Conservation (phyloP, 805 yeast genomes). For the Ogataea paradorogensis region DNA sequence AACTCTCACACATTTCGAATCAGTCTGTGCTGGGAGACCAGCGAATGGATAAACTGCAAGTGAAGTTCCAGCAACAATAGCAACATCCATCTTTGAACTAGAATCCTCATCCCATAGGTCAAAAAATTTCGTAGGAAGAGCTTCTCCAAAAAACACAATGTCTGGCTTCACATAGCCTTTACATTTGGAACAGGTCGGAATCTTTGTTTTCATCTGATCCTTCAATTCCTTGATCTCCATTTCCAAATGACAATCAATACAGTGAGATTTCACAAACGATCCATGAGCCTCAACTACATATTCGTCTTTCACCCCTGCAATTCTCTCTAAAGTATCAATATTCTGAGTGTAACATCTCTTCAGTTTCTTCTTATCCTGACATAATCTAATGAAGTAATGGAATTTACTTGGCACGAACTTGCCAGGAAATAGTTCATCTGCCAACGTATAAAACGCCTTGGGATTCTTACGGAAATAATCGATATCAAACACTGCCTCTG, state of each 20-base stretch:
- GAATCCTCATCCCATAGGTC: constrained; percentile 60
- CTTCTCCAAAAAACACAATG: constrained; percentile 93
- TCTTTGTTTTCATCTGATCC: constrained; percentile 32
- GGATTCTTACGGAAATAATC: constrained; percentile 76
- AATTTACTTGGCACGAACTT: constrained; percentile 79
- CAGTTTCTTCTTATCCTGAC: constrained; percentile 61
- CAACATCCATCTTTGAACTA: constrained; percentile 53
- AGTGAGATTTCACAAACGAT: constrained; percentile 80
- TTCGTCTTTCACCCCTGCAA: constrained; percentile 70
- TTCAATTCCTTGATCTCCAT: constrained; percentile 50
- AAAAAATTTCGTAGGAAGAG: constrained; percentile 70
- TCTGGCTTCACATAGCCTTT: constrained; percentile 84
- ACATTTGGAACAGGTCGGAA: constrained; percentile 62
- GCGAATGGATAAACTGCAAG: constrained; percentile 91
- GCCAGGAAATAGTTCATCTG: constrained; percentile 86
- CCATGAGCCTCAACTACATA: constrained; percentile 91
- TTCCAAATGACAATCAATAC: constrained; percentile 66
- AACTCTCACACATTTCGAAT: constrained; percentile 48
- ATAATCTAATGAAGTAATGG: constrained; percentile 66
- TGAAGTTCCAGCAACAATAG: constrained; percentile 91
- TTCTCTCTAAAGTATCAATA: constrained; percentile 85
- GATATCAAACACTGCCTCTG: constrained; percentile 94
- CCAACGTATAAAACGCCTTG: constrained; percentile 78
- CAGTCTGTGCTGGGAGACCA: constrained; percentile 66
- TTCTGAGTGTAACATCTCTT: constrained; percentile 85